A percentile compares a stretch with the other conserved stretches of the same genome.
phyloP scores from a whole-genome alignment of 768 basidiomycete species.

The Coprinellus micaceus region DNA sequence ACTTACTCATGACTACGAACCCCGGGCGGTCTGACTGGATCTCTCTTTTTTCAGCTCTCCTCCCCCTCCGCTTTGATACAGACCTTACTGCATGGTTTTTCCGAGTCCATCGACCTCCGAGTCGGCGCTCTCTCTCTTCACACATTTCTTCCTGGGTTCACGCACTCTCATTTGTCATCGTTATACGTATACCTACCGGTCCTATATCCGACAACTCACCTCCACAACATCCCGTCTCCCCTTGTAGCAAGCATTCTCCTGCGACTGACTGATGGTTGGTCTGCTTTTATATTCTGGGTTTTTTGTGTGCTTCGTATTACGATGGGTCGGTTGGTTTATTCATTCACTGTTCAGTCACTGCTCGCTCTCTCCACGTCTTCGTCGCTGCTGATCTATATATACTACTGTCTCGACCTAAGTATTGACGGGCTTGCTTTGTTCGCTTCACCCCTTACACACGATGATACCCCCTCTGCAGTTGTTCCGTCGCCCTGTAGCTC shows the following conservation, averaged over 20 bases:
- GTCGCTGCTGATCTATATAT: too few species aligned
- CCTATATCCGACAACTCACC: too few species aligned
- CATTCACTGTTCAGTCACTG: too few species aligned
- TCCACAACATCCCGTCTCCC: too few species aligned
- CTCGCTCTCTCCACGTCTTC: too few species aligned
- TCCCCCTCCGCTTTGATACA: not conserved
- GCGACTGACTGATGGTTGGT: too few species aligned
- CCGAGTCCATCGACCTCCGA: not conserved
- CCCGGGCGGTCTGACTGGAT: not conserved
- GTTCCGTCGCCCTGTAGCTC: not conserved
- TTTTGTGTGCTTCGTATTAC: not conserved
- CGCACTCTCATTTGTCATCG: not conserved
- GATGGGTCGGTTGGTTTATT: too few species aligned
- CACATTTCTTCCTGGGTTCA: not conserved
- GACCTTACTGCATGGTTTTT: not conserved
- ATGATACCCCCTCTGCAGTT: not conserved
- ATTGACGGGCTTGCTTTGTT: too few species aligned
- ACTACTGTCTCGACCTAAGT: too few species aligned
- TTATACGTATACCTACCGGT: not conserved
- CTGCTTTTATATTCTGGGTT: not conserved
- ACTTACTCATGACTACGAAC: not conserved
- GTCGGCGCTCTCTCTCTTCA: not conserved
- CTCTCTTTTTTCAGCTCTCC: not conserved
- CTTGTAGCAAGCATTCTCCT: too few species aligned
- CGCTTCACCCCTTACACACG: not conserved